Percentiles rank a stretch among this genome's conserved stretches.
Evolutionary conservation across 768 basidiomycete species (phyloP).

Genomic region (Boletus subcaerulescens): DNA sequence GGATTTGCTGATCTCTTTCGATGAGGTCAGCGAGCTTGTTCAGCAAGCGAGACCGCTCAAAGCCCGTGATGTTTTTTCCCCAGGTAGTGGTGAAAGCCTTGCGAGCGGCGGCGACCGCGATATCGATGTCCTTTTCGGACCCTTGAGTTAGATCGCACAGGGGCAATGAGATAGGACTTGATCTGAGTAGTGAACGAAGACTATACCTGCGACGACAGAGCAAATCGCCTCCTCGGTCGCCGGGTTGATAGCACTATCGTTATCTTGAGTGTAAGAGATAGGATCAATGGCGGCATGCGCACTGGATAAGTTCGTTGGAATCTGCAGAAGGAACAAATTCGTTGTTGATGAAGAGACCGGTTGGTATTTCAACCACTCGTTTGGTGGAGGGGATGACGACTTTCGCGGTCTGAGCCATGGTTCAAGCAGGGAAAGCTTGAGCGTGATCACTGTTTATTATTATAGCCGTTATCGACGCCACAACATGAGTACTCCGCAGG

Average conservation of each 20-base stretch:
- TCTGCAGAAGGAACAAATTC: slow-evolving; percentile 79
- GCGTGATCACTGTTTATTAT: slow-evolving; percentile 2
- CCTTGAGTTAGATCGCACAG: slow-evolving; percentile 35
- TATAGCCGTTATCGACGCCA: slow-evolving; percentile 13
- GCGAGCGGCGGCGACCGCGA: slow-evolving; percentile 80
- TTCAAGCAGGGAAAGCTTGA: slow-evolving; percentile 7
- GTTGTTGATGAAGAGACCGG: slow-evolving; percentile 90
- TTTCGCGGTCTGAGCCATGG: slow-evolving; percentile 46
- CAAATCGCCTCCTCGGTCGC: slow-evolving; percentile 74
- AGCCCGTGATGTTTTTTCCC: slow-evolving; percentile 86
- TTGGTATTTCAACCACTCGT: slow-evolving; percentile 61
- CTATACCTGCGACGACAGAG: slow-evolving; percentile 59
- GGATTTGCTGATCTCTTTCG: slow-evolving; percentile 75
- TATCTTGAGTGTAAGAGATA: slow-evolving; percentile 15
- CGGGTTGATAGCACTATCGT: slow-evolving; percentile 69
- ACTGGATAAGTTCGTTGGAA: slow-evolving; percentile 64
- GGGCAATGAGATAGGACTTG: neutral
- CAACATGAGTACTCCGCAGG: slow-evolving; percentile 1
- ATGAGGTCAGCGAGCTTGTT: slow-evolving; percentile 89
- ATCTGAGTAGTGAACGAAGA: neutral
- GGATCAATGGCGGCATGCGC: slow-evolving; percentile 23
- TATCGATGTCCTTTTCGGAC: slow-evolving; percentile 74
- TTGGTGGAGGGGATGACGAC: slow-evolving; percentile 41
- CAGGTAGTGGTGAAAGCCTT: slow-evolving; percentile 81
- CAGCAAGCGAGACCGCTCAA: slow-evolving; percentile 75